Conservation (phyloP, 2,329 filamentous ascomycete species). For the Cadophora sp. region DNA sequence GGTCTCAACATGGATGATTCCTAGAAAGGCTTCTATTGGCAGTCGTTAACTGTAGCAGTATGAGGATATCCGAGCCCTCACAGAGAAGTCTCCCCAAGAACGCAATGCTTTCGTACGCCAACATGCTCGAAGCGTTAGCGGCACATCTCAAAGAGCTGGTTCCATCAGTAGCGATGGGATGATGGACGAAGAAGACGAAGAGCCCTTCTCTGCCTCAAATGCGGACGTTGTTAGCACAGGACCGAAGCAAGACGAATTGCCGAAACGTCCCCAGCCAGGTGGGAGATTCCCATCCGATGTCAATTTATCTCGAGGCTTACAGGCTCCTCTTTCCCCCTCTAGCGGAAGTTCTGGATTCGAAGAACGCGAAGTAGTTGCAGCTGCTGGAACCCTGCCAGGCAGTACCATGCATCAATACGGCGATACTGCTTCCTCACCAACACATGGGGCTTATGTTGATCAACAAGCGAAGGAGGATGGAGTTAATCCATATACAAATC, state of each 20-base stretch:
- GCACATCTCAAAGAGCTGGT: slow-evolving; percentile 62
- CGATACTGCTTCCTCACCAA: slow-evolving; percentile 50
- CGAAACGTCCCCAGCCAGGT: slow-evolving; percentile 84
- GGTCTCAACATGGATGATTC: neutral
- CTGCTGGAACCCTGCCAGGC: slow-evolving; percentile 47
- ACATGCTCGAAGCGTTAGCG: slow-evolving; percentile 80
- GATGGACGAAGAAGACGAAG: slow-evolving; percentile 76
- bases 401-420: slow-evolving; percentile 38
- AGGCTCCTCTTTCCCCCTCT: slow-evolving; percentile 79
- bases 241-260: slow-evolving; percentile 56
- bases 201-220: slow-evolving; percentile 62
- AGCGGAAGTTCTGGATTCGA: slow-evolving; percentile 75
- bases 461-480: slow-evolving; percentile 60
- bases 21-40: neutral
- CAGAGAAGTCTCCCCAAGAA: slow-evolving; percentile 87
- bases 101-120: slow-evolving; percentile 85
- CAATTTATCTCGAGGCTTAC: slow-evolving; percentile 70
- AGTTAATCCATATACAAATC: slow-evolving; percentile 60
- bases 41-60: slow-evolving; percentile 55
- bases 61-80: slow-evolving; percentile 88
- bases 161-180: slow-evolving; percentile 78
- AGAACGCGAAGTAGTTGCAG: slow-evolving; percentile 66
- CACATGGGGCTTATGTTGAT: slow-evolving; percentile 57
- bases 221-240: slow-evolving; percentile 60
- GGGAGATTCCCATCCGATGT: slow-evolving; percentile 97